phyloP scores from a whole-genome alignment of 1,139 yeast genomes.

The Lodderomyces parapsilosis region DNA sequence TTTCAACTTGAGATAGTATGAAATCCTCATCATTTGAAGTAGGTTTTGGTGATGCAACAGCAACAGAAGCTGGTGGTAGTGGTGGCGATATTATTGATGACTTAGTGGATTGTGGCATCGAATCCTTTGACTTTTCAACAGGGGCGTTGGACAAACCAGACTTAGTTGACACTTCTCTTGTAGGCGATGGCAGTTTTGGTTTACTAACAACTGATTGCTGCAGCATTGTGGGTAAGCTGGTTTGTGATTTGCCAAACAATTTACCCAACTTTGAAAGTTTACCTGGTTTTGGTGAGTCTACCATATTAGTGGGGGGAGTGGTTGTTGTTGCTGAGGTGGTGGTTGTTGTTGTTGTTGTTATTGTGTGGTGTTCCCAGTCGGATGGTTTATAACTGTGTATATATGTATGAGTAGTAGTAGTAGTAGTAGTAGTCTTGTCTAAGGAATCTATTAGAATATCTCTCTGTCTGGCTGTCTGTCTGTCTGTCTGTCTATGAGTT shows the following conservation, averaged over 20 bases:
- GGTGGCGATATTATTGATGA: not conserved
- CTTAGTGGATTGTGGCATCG: not conserved
- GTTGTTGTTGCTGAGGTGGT: no score
- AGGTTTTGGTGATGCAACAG: not conserved
- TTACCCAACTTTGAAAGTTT: slow-evolving; percentile 33
- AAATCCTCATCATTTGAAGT: slow-evolving; percentile 15
- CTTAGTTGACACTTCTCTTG: slow-evolving; percentile 1
- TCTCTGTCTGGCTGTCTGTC: no score
- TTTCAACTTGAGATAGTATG: slow-evolving; percentile 18
- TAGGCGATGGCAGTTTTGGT: slow-evolving; percentile 2
- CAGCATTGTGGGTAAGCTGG: slow-evolving; percentile 16
- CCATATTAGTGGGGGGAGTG: slow-evolving; percentile 19
- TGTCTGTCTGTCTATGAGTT: no score
- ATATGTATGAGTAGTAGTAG: not conserved
- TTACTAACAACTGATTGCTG: slow-evolving; percentile 8
- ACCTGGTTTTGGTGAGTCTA: slow-evolving; percentile 22
- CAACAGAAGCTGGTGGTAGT: not conserved
- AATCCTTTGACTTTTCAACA: not conserved
- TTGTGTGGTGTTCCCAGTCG: not conserved
- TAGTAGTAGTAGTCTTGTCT: no score
- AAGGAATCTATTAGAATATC: not conserved
- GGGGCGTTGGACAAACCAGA: not conserved
- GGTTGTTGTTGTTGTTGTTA: no score
- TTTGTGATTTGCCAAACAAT: slow-evolving; percentile 33
- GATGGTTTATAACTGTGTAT: not conserved